These are phyloP conservation scores for Omphalea diandra DNA, from an alignment of 441 rosid species.

Conservation along the genomic window DNA sequence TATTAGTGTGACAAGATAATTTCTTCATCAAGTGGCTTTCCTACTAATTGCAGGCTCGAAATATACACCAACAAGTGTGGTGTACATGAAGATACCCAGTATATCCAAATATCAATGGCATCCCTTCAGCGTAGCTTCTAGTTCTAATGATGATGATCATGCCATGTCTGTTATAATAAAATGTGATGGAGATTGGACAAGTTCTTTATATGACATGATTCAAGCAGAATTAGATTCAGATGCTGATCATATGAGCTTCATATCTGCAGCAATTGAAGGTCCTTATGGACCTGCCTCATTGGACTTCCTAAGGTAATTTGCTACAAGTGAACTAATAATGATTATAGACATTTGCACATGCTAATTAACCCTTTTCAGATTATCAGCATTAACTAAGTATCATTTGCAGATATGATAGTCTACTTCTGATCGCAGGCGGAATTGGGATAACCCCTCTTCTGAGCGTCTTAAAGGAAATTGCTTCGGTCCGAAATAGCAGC, in stretches of 20 bases:
- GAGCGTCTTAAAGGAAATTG: constrained; percentile 69
- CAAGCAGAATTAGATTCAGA: constrained; percentile 38
- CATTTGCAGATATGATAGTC: constrained; percentile 61
- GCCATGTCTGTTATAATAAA: constrained; percentile 57
- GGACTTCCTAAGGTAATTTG: constrained; percentile 59
- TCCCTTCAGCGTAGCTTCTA: constrained; percentile 72
- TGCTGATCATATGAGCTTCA: constrained; percentile 34
- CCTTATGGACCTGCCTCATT: constrained; percentile 79
- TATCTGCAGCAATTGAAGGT: constrained; percentile 61
- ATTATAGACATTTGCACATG: no score
- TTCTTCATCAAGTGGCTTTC: not conserved
- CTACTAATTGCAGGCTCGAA: constrained; percentile 49
- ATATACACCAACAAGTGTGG: constrained; percentile 60
- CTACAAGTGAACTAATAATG: not conserved
- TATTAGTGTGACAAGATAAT: not conserved
- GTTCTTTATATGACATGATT: constrained; percentile 48
- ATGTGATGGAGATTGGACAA: constrained; percentile 68
- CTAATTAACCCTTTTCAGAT: not conserved
- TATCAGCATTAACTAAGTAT: not conserved
- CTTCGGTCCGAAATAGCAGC: constrained; percentile 32
- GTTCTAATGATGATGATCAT: constrained; percentile 49
- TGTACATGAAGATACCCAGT: constrained; percentile 64
- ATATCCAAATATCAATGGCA: constrained; percentile 78
- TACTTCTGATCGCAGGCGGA: constrained; percentile 78
- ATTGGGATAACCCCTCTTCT: constrained; percentile 79